Conservation (phyloP, 2,329 filamentous ascomycete species). For the Emmonsia crescens region DNA sequence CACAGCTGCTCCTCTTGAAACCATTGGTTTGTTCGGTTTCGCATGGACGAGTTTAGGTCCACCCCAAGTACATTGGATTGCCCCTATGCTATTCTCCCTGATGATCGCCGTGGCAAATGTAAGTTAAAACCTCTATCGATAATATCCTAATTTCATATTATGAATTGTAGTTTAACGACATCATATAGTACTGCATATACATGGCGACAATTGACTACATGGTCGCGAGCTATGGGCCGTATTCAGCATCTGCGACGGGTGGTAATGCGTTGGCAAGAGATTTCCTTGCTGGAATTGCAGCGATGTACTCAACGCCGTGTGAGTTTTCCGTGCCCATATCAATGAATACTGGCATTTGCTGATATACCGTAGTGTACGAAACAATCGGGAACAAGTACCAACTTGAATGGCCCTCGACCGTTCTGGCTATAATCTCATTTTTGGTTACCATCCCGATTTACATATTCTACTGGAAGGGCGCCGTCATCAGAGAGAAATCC, state of each 20-base stretch:
- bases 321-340: conserved; percentile 12
- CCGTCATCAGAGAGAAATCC: conserved; percentile 46
- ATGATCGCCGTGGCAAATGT: conserved; percentile 53
- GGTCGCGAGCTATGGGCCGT: conserved; percentile 54
- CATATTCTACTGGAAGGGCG: conserved; percentile 54
- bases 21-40: conserved; percentile 51
- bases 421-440: conserved; percentile 50
- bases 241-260: conserved; percentile 53
- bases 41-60: conserved; percentile 50
- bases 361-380: conserved; percentile 26
- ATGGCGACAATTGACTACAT: conserved; percentile 59
- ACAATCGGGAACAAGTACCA: conserved; percentile 42
- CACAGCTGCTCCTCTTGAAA: conserved; percentile 44
- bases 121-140: conserved; percentile 20
- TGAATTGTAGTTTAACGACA: neutral
- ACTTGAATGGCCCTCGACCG: conserved; percentile 48
- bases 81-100: conserved; percentile 47
- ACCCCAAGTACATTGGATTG: conserved; percentile 47
- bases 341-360: neutral
- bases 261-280: conserved; percentile 56
- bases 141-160: neutral
- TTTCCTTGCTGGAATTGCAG: conserved; percentile 51
- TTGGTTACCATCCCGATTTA: conserved; percentile 54
- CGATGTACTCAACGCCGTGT: conserved; percentile 47
- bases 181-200: conserved; percentile 39